Evolutionary conservation across 345 rosid species (phyloP), one percentile per base, ranked within the genome.

Genomic region (Sonneratia caseolaris): DNA sequence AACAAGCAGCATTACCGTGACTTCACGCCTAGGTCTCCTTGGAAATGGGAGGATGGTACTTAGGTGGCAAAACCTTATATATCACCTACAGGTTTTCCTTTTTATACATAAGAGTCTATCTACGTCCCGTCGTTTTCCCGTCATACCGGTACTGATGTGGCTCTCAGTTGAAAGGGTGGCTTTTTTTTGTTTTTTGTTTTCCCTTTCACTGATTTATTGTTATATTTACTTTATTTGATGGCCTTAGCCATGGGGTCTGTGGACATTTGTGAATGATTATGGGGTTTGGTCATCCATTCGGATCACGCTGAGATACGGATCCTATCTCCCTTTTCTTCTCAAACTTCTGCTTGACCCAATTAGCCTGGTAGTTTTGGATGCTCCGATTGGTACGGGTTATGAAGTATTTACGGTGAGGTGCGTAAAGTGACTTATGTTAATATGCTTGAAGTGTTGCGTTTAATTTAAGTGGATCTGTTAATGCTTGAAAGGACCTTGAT

Each of bases 1-100:
- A 61, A 5, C 56, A 74, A 12, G 62, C 74, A 49, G 47, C 78
- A 42, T 73, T 73, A 27, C 70, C 79, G 66, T 72, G 79, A 69
- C 37, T 43, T 13, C 0, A 11, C 35, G 18, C 70, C 70, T 45
- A 27, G 32, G 3, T 35, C 38, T 35, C 66, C 37, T 1, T 61
- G 38, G 66, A 62, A 62, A 27, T 27, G 38, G 37, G 19, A 62
- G 18, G 32, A 35, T 27, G 38, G 32, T 24, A 12, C 6, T 11
- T 6, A 24, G 5, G 22, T 59, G 37, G 66, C 32, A 62, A 57
- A 5, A 57, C 27, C 35, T 57, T n/a, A 53, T 56, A 5, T 6
- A 21, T 56, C 4, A 7, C 16, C 16, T n/a, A n/a, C 62, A 56
- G 32, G 62, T 21, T 3, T 21, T 6, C 62, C n/a, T 21, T n/a